Conservation (phyloP, 2,329 filamentous ascomycete species). For the Penicillium sp. region DNA sequence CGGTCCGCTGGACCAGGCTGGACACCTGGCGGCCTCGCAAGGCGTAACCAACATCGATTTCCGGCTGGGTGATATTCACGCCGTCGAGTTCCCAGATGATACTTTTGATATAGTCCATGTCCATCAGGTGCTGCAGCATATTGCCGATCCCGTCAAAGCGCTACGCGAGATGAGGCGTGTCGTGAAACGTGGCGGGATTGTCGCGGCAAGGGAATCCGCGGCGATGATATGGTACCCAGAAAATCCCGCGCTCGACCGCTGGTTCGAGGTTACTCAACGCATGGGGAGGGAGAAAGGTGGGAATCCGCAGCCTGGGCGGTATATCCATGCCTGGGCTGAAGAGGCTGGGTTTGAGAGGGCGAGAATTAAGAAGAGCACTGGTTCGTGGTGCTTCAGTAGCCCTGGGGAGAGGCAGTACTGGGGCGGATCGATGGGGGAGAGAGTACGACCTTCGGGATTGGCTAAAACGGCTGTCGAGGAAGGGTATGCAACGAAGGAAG, state of each 20-base stretch:
- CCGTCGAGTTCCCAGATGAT: conserved; percentile 47
- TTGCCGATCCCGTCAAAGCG: conserved; percentile 56
- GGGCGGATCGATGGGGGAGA: too few species aligned
- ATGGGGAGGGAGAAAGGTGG: conserved; percentile 33
- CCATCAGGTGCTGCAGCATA: conserved; percentile 64
- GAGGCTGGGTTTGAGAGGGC: conserved; percentile 38
- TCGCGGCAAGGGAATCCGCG: conserved; percentile 54
- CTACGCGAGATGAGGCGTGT: conserved; percentile 62
- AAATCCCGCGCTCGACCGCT: conserved; percentile 32
- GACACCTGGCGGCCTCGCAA: conserved; percentile 32
- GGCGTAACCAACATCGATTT: conserved; percentile 43
- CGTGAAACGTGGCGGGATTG: conserved; percentile 56
- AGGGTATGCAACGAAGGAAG: too few species aligned
- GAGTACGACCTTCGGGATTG: too few species aligned
- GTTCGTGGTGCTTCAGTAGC: too few species aligned
- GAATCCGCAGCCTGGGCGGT: conserved; percentile 33
- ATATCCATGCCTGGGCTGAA: conserved; percentile 42
- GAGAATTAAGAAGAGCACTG: background rate
- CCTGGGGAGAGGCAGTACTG: too few species aligned
- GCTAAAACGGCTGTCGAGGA: too few species aligned
- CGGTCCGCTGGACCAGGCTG: conserved; percentile 41
- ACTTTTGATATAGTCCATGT: conserved; percentile 65
- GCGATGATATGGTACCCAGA: conserved; percentile 40
- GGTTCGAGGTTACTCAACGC: conserved; percentile 27
- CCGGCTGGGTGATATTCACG: conserved; percentile 47